These are phyloP conservation scores for Decorospora gaudefroyi DNA, from an alignment of 2,329 filamentous ascomycete genomes.

Conservation along the genomic window DNA sequence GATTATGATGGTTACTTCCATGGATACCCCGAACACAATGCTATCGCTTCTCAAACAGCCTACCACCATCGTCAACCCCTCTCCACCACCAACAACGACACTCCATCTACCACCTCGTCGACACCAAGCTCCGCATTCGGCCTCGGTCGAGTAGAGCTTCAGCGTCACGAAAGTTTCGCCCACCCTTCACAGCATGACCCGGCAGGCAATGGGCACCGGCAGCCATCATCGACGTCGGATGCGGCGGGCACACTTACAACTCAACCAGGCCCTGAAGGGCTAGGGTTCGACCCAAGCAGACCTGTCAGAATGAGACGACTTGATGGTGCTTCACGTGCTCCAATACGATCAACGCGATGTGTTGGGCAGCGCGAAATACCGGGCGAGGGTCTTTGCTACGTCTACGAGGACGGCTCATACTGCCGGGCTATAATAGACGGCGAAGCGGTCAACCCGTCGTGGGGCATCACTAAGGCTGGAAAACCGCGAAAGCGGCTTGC, in stretches of 20 bases:
- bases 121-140: constrained; percentile 30
- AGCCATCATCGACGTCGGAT: constrained; percentile 36
- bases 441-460: constrained; percentile 84
- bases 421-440: constrained; percentile 85
- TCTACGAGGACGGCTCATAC: constrained; percentile 82
- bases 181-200: constrained; percentile 30
- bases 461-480: constrained; percentile 92
- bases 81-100: constrained; percentile 23
- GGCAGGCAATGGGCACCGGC: constrained; percentile 26
- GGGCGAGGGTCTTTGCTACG: constrained; percentile 80
- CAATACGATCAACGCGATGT: constrained; percentile 42
- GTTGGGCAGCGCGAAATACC: constrained; percentile 62
- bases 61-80: constrained; percentile 36
- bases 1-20: constrained; percentile 40
- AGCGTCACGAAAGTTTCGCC: constrained; percentile 30
- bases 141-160: constrained; percentile 28
- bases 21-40: constrained; percentile 33
- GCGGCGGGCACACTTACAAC: constrained; percentile 17
- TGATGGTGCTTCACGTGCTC: constrained; percentile 41
- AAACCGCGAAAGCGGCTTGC: constrained; percentile 90
- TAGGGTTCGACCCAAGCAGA: constrained; percentile 34
- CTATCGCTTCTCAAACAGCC: constrained; percentile 35
- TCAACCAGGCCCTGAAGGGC: constrained; percentile 34
- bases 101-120: constrained; percentile 30
- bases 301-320: constrained; percentile 39